Evolutionary conservation across 306 rosid genomes (phyloP), one percentile per base, ranked within the genome.

Genomic region (Medicago truncatula): DNA sequence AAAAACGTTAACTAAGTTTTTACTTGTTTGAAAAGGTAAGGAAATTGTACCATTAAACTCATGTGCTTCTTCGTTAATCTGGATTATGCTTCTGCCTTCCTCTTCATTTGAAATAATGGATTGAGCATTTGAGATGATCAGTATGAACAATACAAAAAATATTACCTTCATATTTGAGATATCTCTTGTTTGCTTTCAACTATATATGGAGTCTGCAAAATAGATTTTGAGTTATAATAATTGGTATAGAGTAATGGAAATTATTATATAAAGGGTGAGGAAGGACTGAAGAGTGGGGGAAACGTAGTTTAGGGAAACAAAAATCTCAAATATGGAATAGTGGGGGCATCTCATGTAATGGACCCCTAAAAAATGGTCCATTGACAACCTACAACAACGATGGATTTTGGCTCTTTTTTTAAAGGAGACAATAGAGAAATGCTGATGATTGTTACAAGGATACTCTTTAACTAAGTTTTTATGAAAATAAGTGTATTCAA

Each of bases 41-140:
- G 38, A 39, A 2, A 1, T 2, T 1, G 34, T 54, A 79, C 78
- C 83, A 81, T 6, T 40, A 56, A 25, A 21, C 53, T 70, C 12
- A 1, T 70, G 73, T 69, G 80, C 23, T 17, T 61, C 78, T 54
- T 20, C 82, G 14, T 44, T 77, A 71, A 59, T 59, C 0, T 62
- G 65, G 70, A 43, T 76, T 21, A 50, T 68, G 69, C 44, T 76
- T 63, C 10, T 80, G 14, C 36, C 56, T 49, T 49, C 56, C 3
- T 34, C n/a, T 38, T 77, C 58, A 68, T 36, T 36, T 67, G 78
- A 49, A 61, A 31, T 54, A 40, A n/a, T n/a, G n/a, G 69, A 74
- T 56, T 70, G 79, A 74, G n/a, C 18, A 21, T 18, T 34, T 63
- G 71, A 78, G 28, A 81, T 18, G 13, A 56, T 9, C 17, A 63